Base-by-base conservation (phyloP, 2,329 filamentous ascomycete genomes). In the Ophiocordyceps robertsii region DNA sequence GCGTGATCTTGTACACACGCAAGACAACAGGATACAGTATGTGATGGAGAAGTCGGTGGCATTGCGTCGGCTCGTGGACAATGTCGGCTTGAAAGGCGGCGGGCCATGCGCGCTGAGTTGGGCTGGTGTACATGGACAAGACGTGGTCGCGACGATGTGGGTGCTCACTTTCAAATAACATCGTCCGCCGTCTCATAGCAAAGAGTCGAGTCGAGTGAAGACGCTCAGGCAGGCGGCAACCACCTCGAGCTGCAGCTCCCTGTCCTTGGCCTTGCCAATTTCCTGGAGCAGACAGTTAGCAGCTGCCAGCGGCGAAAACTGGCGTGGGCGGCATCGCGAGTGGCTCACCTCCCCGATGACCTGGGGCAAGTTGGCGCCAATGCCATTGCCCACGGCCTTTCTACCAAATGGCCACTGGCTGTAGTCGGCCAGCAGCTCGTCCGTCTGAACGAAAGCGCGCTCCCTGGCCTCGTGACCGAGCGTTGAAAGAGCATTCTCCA, bases 361-460 rank as follows among this genome's bases (percentile, higher is more conserved):
- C 61, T 92, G 84, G 38, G 87, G 85, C 58, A 98, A 64, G 60
- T 98, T 98, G 51, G 90, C 88, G 39, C 88, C 92, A 43, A 96
- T 88, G 29, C 88, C 88, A 50, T 87, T 77, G 32, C 66, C 78
- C 30, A 79, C 78, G 27, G 86, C 84, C 64, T 89, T 84, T 66
- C 81, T 83, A 42, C 82, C 88, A 67, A 98, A 98, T 0, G 92
- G 92, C 82, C 84, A 98, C 68, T 96, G 92, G 56, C 87, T 94
- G 65, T 95, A 98, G 60, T 96, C 90, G 36, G 87, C 87, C 45
- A 98, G 70, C 50, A 98, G 68, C 66, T 96, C 92, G 62, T 98
- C 92, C 16, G 95, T 94, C 69, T 96, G 90, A 35, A 88, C 87
- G 63, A 96, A 98, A 5, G 92, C 90, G 51, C 90, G 75, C 66